A percentile compares a stretch with the other conserved stretches of the same genome.
Evolutionary conservation across 2,329 filamentous ascomycete species (phyloP).

Genomic region (Penicillium vulpinum): DNA sequence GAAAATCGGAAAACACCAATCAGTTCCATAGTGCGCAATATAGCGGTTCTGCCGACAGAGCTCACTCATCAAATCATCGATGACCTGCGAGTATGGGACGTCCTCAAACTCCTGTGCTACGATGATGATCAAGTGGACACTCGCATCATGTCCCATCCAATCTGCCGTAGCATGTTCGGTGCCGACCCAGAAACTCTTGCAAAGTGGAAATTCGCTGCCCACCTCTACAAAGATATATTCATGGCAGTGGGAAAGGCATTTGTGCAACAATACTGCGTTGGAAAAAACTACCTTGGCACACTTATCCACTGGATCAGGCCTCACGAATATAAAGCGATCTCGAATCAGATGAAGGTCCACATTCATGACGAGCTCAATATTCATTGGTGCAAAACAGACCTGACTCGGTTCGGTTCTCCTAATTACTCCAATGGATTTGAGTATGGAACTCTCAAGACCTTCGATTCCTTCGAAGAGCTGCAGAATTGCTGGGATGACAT

Average conservation of each 20-base stretch:
- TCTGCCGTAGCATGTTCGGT: constrained; percentile 6
- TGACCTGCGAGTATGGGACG: constrained; percentile 22
- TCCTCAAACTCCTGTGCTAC: constrained; percentile 15
- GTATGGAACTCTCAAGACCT: background rate
- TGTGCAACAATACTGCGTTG: background rate
- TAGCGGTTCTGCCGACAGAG: constrained; percentile 18
- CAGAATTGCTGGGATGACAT: constrained; percentile 5
- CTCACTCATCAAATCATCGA: constrained; percentile 23
- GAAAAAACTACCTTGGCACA: background rate
- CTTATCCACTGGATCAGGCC: background rate
- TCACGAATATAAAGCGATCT: background rate
- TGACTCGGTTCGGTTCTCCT: background rate
- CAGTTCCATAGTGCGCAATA: background rate
- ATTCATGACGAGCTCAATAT: background rate
- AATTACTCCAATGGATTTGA: background rate
- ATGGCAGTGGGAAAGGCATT: background rate
- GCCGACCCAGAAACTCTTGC: background rate
- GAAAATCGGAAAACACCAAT: background rate
- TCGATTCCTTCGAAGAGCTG: background rate
- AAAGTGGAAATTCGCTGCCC: background rate
- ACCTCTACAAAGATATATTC: background rate
- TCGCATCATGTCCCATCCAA: constrained; percentile 9
- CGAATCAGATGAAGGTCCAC: background rate
- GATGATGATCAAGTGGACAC: constrained; percentile 9
- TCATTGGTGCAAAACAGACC: background rate